Evolutionary conservation across 169 alveolate genomes (phyloP), one percentile per base, ranked within the genome.

Genomic region (Eimeria zaria): DNA sequence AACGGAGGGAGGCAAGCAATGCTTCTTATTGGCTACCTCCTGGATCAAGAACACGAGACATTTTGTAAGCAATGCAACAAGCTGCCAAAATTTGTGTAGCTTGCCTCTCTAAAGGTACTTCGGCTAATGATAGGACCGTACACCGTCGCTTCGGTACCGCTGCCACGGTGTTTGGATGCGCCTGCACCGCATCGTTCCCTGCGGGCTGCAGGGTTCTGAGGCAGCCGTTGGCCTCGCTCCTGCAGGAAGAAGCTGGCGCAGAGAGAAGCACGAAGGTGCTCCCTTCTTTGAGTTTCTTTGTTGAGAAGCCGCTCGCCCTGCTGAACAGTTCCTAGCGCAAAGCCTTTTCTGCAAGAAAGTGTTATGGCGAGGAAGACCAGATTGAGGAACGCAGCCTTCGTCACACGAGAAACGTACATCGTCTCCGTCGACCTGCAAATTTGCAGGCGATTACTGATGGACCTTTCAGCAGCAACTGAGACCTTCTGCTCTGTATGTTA

Each of bases 161-260:
- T 62, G 80, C 48, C 93, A 30, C 55, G 81, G n/a, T 22, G 76
- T 48, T 60, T 44, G 62, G 78, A 14, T 39, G 74, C 62, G 44
- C 51, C 33, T 20, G 48, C 11, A 41, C 74, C 93, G 80, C 93
- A 85, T 2, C 80, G 30, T 46, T 85, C 48, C 46, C 39, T 58
- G 81, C 93, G 93, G 36, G 39, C 20, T 85, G 33, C 93, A 24
- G 93, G 93, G n/a, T 85, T 33, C 55, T 39, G 62, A 2, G 93
- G 93, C n/a, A 85, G 62, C 62, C 81, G 80, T 18, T 60, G 76
- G 64, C 93, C 80, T 27, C 93, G 33, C 20, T 85, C 93, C 69
- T 85, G 93, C 5, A 85, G 93, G 80, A 62, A 85, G 80, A 85
- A 85, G 51, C 93, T 85, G 80, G 64, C 80, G 62, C 93, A 85